Evolutionary conservation across 108 stramenopile species (phyloP).

Genomic region (Craspedostauros australis): DNA sequence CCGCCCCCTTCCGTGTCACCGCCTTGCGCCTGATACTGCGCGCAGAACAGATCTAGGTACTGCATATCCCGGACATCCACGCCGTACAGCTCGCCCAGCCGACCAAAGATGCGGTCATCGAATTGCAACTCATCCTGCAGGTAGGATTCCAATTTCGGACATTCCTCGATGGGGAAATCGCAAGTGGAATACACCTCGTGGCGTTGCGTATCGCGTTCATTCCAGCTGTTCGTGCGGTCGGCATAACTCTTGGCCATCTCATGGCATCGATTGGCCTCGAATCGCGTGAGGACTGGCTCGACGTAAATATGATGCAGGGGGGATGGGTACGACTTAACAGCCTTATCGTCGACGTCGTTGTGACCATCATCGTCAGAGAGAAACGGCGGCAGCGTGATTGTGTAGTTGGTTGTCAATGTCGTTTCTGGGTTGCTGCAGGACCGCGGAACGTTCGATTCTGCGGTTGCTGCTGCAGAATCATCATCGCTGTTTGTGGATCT

Average conservation of each 20-base stretch:
- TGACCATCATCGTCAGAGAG: neutral
- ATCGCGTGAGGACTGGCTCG: slow-evolving; percentile 31
- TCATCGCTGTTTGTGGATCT: too few relatives aligned
- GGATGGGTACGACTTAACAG: slow-evolving; percentile 38
- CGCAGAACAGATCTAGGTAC: slow-evolving; percentile 67
- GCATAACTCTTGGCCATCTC: slow-evolving; percentile 44
- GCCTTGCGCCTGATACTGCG: slow-evolving; percentile 50
- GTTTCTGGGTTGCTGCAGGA: too few relatives aligned
- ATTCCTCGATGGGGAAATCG: slow-evolving; percentile 71
- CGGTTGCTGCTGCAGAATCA: too few relatives aligned
- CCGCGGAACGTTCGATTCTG: too few relatives aligned
- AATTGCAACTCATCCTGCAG: slow-evolving; percentile 45
- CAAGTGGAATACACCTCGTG: slow-evolving; percentile 63
- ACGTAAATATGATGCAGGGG: slow-evolving; percentile 58
- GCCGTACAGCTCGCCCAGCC: slow-evolving; percentile 37
- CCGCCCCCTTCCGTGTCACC: slow-evolving; percentile 9
- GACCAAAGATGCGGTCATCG: slow-evolving; percentile 33
- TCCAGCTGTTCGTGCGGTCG: slow-evolving; percentile 44
- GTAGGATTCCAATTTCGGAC: slow-evolving; percentile 28
- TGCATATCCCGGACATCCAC: slow-evolving; percentile 48
- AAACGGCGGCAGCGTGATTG: neutral
- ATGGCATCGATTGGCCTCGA: slow-evolving; percentile 36
- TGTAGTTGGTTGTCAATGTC: neutral
- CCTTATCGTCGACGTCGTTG: neutral
- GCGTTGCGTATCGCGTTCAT: slow-evolving; percentile 41